These are phyloP conservation scores for Nemania diffusa DNA, from an alignment of 2,329 filamentous ascomycete genomes.

Conservation along the genomic window DNA sequence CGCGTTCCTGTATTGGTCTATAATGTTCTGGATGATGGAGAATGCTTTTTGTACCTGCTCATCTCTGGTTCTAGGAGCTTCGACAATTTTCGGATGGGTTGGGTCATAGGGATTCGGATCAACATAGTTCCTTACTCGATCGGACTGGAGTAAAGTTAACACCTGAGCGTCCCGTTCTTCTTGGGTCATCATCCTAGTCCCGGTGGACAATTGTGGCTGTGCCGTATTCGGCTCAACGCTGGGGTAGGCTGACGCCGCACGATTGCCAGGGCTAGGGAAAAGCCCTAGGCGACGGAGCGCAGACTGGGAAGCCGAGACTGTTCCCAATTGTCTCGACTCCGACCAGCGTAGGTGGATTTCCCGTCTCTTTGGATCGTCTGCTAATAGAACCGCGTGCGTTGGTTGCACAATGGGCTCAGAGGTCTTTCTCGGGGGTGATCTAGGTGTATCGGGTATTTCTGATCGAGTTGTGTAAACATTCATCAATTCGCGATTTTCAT, in stretches of 20 bases:
- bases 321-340: conserved; percentile 58
- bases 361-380: conserved; percentile 54
- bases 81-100: conserved; percentile 47
- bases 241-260: not conserved
- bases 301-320: conserved; percentile 55
- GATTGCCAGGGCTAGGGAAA: not conserved
- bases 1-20: conserved; percentile 56
- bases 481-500: conserved; percentile 70
- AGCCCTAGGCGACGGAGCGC: conserved; percentile 57
- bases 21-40: conserved; percentile 56
- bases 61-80: conserved; percentile 56
- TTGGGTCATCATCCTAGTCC: conserved; percentile 49
- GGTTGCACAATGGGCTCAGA: conserved; percentile 38
- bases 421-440: conserved; percentile 59
- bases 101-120: conserved; percentile 54
- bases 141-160: conserved; percentile 57
- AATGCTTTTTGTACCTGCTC: conserved; percentile 56
- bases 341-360: conserved; percentile 63
- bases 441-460: conserved; percentile 67
- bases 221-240: not conserved
- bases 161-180: conserved; percentile 53
- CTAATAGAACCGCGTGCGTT: conserved; percentile 53
- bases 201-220: conserved; percentile 32
- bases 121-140: conserved; percentile 56
- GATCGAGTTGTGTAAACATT: conserved; percentile 64